These are phyloP conservation scores for Allium cepa DNA, from an alignment of 106 monocot genomes.

Conservation along the genomic window DNA sequence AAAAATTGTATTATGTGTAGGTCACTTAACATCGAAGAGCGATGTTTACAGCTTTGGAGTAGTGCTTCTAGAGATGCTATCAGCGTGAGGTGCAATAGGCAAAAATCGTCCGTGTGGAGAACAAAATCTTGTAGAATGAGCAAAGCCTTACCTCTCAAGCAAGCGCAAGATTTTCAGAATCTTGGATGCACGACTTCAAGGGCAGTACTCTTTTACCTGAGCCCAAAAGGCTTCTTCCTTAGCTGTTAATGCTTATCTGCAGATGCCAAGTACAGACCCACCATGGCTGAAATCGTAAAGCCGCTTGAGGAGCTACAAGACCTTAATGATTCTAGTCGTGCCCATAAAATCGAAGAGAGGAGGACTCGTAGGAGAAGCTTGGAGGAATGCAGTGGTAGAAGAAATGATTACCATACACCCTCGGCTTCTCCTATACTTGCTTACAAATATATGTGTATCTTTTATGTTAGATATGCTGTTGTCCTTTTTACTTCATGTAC, in stretches of 20 bases:
- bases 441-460: neutral
- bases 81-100: slow-evolving; percentile 67
- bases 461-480: neutral
- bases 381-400: slow-evolving; percentile 11
- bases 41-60: slow-evolving; percentile 93
- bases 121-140: slow-evolving; percentile 89
- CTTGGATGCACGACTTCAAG: slow-evolving; percentile 58
- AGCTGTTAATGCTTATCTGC: slow-evolving; percentile 40
- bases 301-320: slow-evolving; percentile 49
- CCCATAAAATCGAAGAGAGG: neutral
- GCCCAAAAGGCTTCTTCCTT: slow-evolving; percentile 58
- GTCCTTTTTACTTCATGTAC: neutral
- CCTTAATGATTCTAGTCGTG: slow-evolving; percentile 12
- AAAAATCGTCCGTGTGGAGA: slow-evolving; percentile 73
- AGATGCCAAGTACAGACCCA: slow-evolving; percentile 41
- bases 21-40: slow-evolving; percentile 74
- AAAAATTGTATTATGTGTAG: slow-evolving; percentile 12
- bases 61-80: slow-evolving; percentile 82
- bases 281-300: slow-evolving; percentile 64
- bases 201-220: slow-evolving; percentile 59
- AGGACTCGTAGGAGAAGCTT: slow-evolving; percentile 12
- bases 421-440: slow-evolving; percentile 14
- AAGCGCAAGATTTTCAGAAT: slow-evolving; percentile 70
- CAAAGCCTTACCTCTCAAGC: slow-evolving; percentile 53
- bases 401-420: slow-evolving; percentile 13